Conservation (phyloP, 352 stramenopile genomes). For the Phytophthora europaea region DNA sequence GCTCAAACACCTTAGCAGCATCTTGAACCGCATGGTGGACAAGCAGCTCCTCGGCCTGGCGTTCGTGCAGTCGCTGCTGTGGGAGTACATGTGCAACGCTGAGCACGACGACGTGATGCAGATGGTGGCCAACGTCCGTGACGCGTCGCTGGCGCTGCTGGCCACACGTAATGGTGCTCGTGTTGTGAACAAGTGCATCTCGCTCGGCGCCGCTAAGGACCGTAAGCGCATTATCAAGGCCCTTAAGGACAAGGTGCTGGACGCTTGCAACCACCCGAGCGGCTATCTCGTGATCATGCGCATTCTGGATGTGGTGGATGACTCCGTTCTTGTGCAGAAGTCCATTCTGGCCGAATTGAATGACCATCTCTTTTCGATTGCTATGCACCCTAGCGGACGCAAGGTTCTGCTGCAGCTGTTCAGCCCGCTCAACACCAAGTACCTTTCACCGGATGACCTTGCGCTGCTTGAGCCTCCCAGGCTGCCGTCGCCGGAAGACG, state of each 20-base stretch:
- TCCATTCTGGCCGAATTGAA: constrained; percentile 87
- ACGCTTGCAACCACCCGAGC: constrained; percentile 91
- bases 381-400: constrained; percentile 76
- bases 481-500: constrained; percentile 71
- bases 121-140: constrained; percentile 89
- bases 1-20: constrained; percentile 70
- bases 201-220: constrained; percentile 88
- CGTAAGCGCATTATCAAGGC: constrained; percentile 93
- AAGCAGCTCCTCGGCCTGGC: constrained; percentile 90
- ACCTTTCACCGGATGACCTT: constrained; percentile 85
- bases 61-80: constrained; percentile 91
- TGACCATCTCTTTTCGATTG: constrained; percentile 75
- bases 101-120: constrained; percentile 82
- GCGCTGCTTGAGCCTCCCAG: constrained; percentile 77
- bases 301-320: constrained; percentile 91
- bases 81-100: constrained; percentile 91
- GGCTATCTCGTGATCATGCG: constrained; percentile 92
- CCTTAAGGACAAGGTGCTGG: constrained; percentile 92
- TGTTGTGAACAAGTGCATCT: constrained; percentile 89
- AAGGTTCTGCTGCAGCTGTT: constrained; percentile 88
- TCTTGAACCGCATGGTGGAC: constrained; percentile 90
- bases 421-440: constrained; percentile 85
- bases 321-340: constrained; percentile 93
- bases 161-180: constrained; percentile 90
- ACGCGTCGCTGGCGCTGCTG: constrained; percentile 87